Percentiles rank a stretch among this genome's conserved stretches.
phyloP scores from a whole-genome alignment of 139 green algal species.

The Coelastrella sp. region DNA sequence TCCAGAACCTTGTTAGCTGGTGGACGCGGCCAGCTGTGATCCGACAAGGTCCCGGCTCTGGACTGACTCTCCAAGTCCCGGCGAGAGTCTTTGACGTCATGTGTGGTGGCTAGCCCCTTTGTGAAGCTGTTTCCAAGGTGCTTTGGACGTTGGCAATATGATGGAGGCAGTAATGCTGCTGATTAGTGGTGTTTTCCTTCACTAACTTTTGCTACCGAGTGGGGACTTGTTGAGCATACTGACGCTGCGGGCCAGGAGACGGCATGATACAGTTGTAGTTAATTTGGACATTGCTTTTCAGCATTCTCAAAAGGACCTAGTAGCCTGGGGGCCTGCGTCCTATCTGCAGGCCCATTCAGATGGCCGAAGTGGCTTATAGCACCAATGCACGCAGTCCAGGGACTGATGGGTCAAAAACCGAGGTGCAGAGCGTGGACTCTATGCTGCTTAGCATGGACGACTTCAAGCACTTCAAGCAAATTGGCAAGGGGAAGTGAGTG shows the following conservation, averaged over 20 bases:
- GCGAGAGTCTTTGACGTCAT: not conserved
- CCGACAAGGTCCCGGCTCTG: not conserved
- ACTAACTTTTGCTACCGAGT: not conserved
- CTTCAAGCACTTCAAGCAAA: slow-evolving; percentile 61
- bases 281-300: not conserved
- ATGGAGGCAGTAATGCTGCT: not conserved
- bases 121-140: not conserved
- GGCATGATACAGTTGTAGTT: not conserved
- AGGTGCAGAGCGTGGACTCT: not conserved
- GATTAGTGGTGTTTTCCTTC: not conserved
- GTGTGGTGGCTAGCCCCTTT: not conserved
- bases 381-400: not conserved
- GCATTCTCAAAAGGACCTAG: not conserved
- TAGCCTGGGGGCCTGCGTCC: not conserved
- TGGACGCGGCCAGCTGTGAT: too few relatives aligned
- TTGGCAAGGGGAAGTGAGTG: slow-evolving; percentile 74
- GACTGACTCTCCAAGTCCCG: not conserved
- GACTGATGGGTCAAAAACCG: not conserved
- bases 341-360: slow-evolving; percentile 7
- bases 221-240: not conserved
- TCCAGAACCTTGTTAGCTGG: too few relatives aligned
- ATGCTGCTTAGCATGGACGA: slow-evolving; percentile 56
- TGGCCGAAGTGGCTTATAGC: not conserved
- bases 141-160: not conserved
- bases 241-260: not conserved